These are phyloP conservation scores for Cadophora gregata DNA, from an alignment of 2,329 filamentous ascomycete species.

Conservation along the genomic window DNA sequence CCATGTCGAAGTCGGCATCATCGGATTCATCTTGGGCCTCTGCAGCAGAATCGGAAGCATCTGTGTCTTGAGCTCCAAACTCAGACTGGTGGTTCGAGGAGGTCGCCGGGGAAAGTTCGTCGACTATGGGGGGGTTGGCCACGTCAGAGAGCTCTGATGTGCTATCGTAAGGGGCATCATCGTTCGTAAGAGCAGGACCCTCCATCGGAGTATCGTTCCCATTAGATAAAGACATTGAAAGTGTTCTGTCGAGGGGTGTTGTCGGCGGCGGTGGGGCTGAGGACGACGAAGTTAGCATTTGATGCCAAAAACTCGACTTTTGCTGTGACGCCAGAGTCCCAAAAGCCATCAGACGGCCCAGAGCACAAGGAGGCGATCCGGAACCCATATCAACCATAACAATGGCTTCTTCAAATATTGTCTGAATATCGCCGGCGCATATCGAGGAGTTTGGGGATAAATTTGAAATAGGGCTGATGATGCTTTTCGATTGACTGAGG, in stretches of 20 bases:
- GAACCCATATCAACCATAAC: constrained; percentile 27
- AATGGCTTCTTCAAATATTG: constrained; percentile 21
- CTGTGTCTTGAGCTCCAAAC: constrained; percentile 41
- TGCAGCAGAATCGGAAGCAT: constrained; percentile 41
- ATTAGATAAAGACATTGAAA: constrained; percentile 69
- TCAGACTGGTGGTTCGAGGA: constrained; percentile 48
- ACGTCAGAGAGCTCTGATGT: constrained; percentile 81
- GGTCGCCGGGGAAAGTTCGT: constrained; percentile 54
- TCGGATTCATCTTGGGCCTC: constrained; percentile 61
- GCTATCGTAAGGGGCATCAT: constrained; percentile 59
- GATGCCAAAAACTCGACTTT: constrained; percentile 30
- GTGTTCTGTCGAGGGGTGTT: constrained; percentile 66
- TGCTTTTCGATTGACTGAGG: constrained; percentile 36
- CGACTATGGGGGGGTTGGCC: constrained; percentile 58
- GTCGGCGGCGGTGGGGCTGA: constrained; percentile 63
- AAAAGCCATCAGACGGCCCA: constrained; percentile 29
- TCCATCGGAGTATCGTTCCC: constrained; percentile 65
- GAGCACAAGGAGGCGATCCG: constrained; percentile 38
- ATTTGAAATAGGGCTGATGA: constrained; percentile 39
- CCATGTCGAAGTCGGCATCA: constrained; percentile 78
- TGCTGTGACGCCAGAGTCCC: constrained; percentile 31
- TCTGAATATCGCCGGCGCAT: constrained; percentile 42
- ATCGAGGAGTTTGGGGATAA: constrained; percentile 33
- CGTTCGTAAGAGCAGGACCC: constrained; percentile 48
- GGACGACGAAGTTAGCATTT: constrained; percentile 55